These are phyloP conservation scores for Neurospora sp. DNA, from an alignment of 495 filamentous ascomycete species.

Conservation along the genomic window DNA sequence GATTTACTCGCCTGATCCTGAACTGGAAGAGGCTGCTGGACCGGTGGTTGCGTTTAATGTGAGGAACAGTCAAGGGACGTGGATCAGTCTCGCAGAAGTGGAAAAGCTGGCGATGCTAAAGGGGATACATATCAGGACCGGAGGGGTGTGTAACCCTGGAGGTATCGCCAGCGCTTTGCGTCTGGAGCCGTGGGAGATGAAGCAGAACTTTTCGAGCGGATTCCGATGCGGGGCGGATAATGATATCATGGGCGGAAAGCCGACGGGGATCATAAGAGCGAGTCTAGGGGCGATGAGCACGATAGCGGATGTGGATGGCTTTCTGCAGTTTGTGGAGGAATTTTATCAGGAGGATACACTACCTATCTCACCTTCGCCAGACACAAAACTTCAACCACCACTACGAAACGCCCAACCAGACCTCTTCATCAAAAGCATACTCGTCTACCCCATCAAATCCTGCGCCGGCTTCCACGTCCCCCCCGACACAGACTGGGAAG, in stretches of 20 bases:
- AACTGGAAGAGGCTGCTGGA: conserved; percentile 36
- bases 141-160: conserved; percentile 85
- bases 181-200: conserved; percentile 69
- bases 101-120: conserved; percentile 73
- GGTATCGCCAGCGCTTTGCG: conserved; percentile 61
- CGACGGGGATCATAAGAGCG: conserved; percentile 74
- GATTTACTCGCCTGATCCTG: conserved; percentile 45
- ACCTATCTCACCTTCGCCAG: neutral
- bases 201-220: conserved; percentile 62
- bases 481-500: conserved; percentile 54
- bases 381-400: neutral
- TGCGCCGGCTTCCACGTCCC: conserved; percentile 73
- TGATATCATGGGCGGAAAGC: conserved; percentile 72
- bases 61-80: conserved; percentile 51
- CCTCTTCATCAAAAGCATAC: conserved; percentile 48
- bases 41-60: conserved; percentile 82
- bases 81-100: conserved; percentile 72
- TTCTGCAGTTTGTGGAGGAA: conserved; percentile 63
- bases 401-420: neutral
- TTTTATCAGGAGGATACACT: conserved; percentile 53
- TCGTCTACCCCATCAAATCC: conserved; percentile 79
- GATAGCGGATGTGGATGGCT: conserved; percentile 57
- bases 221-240: conserved; percentile 70
- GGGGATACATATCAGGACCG: conserved; percentile 72
- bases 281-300: conserved; percentile 88